A percentile compares a stretch with the other conserved stretches of the same genome.
Conservation (phyloP, 164 flowering plant species). For the Platanus orientalis region DNA sequence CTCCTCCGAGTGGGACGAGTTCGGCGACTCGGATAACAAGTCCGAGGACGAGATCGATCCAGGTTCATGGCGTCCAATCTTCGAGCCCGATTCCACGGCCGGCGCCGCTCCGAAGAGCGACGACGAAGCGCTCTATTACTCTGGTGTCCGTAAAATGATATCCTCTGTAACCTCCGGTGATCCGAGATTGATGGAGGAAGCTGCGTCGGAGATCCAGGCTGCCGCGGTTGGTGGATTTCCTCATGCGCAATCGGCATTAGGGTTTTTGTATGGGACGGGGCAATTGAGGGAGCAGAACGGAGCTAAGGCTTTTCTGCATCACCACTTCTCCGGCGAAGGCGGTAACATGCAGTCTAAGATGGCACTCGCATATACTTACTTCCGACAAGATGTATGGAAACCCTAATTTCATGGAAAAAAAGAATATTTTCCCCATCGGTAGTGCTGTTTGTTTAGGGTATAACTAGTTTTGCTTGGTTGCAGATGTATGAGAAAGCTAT, state of each 20-base stretch:
- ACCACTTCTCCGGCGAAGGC: constrained; percentile 69
- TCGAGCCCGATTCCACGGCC: constrained; percentile 41
- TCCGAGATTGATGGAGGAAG: constrained; percentile 51
- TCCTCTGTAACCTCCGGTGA: constrained; percentile 50
- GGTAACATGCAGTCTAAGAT: constrained; percentile 88
- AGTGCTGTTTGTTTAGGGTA: constrained; percentile 1
- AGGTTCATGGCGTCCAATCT: constrained; percentile 87
- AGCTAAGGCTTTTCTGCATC: constrained; percentile 65
- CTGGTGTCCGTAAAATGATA: constrained; percentile 50
- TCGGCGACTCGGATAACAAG: constrained; percentile 52
- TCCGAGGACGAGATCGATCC: constrained; percentile 83
- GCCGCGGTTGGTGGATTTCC: constrained; percentile 46
- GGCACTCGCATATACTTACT: constrained; percentile 80
- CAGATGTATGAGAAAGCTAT: constrained; percentile 87
- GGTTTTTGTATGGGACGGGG: constrained; percentile 70
- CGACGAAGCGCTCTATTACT: constrained; percentile 39
- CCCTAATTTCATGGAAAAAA: constrained; percentile 7
- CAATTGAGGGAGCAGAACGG: constrained; percentile 48
- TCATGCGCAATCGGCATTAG: constrained; percentile 75
- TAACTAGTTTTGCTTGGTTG: constrained; percentile 12
- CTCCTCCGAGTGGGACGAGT: constrained; percentile 69
- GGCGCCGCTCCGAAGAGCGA: neutral
- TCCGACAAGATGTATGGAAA: constrained; percentile 65
- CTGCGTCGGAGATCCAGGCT: constrained; percentile 55
- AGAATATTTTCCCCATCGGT: neutral